These are phyloP conservation scores for Penicillium pulvis DNA, from an alignment of 495 filamentous ascomycete genomes.

Conservation along the genomic window DNA sequence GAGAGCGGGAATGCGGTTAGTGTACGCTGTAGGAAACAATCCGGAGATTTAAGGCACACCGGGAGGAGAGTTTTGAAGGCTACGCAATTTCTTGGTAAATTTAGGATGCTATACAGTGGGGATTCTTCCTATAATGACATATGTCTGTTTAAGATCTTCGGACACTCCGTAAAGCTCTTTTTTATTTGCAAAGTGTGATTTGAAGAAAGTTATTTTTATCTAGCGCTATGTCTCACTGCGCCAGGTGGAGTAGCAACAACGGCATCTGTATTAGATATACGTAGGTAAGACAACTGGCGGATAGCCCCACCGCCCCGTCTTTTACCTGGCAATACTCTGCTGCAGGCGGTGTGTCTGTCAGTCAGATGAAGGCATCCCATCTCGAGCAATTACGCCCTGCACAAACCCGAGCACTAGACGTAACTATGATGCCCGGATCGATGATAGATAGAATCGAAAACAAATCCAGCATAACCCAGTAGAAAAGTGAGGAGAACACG, in stretches of 20 bases:
- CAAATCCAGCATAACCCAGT: background rate
- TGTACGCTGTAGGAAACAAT: slow-evolving; percentile 6
- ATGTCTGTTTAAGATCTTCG: background rate
- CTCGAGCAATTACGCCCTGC: background rate
- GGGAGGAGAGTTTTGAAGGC: background rate
- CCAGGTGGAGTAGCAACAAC: background rate
- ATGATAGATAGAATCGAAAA: background rate
- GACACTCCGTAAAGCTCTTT: background rate
- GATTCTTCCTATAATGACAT: background rate
- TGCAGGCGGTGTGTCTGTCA: background rate
- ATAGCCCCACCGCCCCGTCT: background rate
- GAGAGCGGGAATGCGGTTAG: slow-evolving; percentile 17
- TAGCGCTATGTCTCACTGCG: slow-evolving; percentile 1
- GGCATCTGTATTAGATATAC: background rate
- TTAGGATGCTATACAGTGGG: background rate
- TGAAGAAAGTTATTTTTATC: slow-evolving; percentile 1
- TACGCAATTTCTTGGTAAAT: background rate
- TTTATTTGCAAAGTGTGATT: background rate
- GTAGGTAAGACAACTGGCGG: background rate
- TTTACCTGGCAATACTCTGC: background rate
- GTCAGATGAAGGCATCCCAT: background rate
- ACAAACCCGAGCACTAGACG: background rate
- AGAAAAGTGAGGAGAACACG: background rate
- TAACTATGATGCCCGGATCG: background rate
- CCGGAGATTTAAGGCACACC: slow-evolving; percentile 22